A percentile compares a stretch with the other conserved stretches of the same genome.
These are phyloP conservation scores for Fusarium sp. DNA, from an alignment of 2,329 filamentous ascomycete species.

Conservation along the genomic window DNA sequence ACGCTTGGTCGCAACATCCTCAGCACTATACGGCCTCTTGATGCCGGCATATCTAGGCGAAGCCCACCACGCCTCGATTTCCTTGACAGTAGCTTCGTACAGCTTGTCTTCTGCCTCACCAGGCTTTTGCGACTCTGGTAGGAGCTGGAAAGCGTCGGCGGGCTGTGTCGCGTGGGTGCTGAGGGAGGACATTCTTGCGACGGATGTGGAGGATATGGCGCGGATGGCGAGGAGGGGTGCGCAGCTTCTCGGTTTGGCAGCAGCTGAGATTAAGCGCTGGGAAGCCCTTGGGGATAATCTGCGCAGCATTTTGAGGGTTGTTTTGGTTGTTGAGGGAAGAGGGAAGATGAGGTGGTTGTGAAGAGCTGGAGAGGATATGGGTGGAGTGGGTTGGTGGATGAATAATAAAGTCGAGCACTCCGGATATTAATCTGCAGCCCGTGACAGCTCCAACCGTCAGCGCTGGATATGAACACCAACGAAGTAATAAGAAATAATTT, in stretches of 20 bases:
- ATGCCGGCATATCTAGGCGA: slow-evolving; percentile 88
- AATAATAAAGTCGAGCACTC: slow-evolving; percentile 38
- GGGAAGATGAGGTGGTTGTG: not conserved
- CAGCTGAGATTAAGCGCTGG: slow-evolving; percentile 44
- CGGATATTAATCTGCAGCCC: slow-evolving; percentile 10
- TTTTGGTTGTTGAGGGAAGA: not conserved
- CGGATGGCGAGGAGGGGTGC: slow-evolving; percentile 44
- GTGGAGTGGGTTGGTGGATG: slow-evolving; percentile 25
- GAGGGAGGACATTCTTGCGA: slow-evolving; percentile 46
- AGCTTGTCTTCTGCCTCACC: slow-evolving; percentile 86
- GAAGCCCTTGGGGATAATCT: slow-evolving; percentile 49
- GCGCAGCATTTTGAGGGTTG: slow-evolving; percentile 49
- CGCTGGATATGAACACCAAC: not conserved
- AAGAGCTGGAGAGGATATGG: not conserved
- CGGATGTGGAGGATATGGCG: slow-evolving; percentile 48
- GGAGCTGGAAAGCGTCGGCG: slow-evolving; percentile 86
- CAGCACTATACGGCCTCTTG: slow-evolving; percentile 89
- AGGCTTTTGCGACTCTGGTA: slow-evolving; percentile 80
- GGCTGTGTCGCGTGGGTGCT: slow-evolving; percentile 54
- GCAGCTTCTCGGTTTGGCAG: slow-evolving; percentile 32
- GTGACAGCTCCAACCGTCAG: slow-evolving; percentile 9
- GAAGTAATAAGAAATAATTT: not conserved
- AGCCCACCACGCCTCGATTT: slow-evolving; percentile 92
- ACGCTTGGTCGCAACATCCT: slow-evolving; percentile 92
- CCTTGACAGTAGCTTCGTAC: slow-evolving; percentile 83